Conservation (phyloP, 2,329 filamentous ascomycete species). For the Cryphonectria nitschkei region DNA sequence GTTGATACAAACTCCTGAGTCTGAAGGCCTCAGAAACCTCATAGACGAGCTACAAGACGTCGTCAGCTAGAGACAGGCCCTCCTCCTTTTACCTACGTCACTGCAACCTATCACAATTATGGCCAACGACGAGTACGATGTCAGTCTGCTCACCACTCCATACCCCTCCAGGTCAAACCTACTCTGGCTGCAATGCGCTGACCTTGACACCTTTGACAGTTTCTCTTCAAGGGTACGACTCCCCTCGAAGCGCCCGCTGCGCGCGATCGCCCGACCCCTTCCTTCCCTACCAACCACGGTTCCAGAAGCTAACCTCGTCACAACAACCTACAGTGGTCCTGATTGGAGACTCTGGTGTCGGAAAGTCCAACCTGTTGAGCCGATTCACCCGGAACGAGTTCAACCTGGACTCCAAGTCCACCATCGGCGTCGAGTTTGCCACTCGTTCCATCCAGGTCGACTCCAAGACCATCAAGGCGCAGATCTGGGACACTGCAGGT, state of each 20-base stretch:
- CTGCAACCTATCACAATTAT: slow-evolving; percentile 59
- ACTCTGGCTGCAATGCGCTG: slow-evolving; percentile 32
- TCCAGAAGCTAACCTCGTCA: slow-evolving; percentile 36
- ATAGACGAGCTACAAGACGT: slow-evolving; percentile 32
- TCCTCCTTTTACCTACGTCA: slow-evolving; percentile 30
- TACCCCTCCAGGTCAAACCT: slow-evolving; percentile 34
- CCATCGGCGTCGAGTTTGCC: slow-evolving; percentile 98
- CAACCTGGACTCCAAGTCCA: slow-evolving; percentile 99
- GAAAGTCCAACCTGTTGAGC: slow-evolving; percentile 99
- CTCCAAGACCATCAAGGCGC: slow-evolving; percentile 99
- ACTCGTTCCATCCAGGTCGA: slow-evolving; percentile 98
- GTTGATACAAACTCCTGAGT: slow-evolving; percentile 11
- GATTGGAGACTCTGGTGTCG: slow-evolving; percentile 98
- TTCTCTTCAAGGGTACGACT: slow-evolving; percentile 92
- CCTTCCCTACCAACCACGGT: slow-evolving; percentile 36
- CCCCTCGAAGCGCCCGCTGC: slow-evolving; percentile 26
- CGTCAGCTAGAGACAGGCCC: slow-evolving; percentile 29
- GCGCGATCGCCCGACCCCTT: slow-evolving; percentile 29
- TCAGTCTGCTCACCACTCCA: slow-evolving; percentile 55
- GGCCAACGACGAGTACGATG: slow-evolving; percentile 99
- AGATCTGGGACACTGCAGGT: slow-evolving; percentile 99
- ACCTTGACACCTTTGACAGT: slow-evolving; percentile 60
- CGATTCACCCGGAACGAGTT: slow-evolving; percentile 99
- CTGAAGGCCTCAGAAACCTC: slow-evolving; percentile 31
- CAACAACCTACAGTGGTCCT: slow-evolving; percentile 74